Evolutionary conservation across 306 rosid genomes (phyloP).

Genomic region (Dicorynia guianensis): DNA sequence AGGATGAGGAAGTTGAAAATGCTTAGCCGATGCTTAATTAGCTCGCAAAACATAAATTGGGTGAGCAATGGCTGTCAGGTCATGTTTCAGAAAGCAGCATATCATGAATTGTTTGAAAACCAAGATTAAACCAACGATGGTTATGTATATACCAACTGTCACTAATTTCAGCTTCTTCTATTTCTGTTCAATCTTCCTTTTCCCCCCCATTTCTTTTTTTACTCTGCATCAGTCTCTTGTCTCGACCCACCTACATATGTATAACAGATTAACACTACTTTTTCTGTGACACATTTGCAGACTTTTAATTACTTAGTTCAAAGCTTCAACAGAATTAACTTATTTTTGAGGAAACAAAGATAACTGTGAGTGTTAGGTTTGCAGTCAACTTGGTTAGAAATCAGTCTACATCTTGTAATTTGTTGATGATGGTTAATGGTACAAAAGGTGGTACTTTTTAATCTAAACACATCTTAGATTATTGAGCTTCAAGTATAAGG

Average conservation of each 20-base stretch:
- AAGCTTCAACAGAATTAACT: not conserved
- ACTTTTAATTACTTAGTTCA: slow-evolving; percentile 1
- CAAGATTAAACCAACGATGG: slow-evolving; percentile 52
- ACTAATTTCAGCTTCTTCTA: not conserved
- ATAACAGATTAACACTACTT: too few relatives aligned
- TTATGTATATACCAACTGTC: slow-evolving; percentile 31
- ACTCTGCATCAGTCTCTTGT: too few relatives aligned
- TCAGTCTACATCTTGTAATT: slow-evolving; percentile 38
- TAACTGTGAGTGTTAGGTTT: slow-evolving; percentile 37
- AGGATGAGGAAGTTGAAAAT: not conserved
- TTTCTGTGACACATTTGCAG: slow-evolving; percentile 2
- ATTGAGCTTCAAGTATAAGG: not conserved
- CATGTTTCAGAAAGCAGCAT: slow-evolving; percentile 43
- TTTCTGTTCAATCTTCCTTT: not conserved
- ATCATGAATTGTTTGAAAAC: slow-evolving; percentile 57
- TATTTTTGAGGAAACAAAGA: slow-evolving; percentile 2
- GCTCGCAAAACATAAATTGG: slow-evolving; percentile 44
- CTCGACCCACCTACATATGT: too few relatives aligned
- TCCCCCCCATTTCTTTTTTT: not conserved
- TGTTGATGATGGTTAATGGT: slow-evolving; percentile 9
- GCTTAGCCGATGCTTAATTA: slow-evolving; percentile 43
- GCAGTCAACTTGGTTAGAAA: slow-evolving; percentile 47
- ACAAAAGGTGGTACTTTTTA: slow-evolving; percentile 27
- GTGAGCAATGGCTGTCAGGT: slow-evolving; percentile 77
- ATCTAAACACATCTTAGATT: not conserved